phyloP scores from a whole-genome alignment of 1,284 basidiomycete genomes.

The Vanrija sp. region DNA sequence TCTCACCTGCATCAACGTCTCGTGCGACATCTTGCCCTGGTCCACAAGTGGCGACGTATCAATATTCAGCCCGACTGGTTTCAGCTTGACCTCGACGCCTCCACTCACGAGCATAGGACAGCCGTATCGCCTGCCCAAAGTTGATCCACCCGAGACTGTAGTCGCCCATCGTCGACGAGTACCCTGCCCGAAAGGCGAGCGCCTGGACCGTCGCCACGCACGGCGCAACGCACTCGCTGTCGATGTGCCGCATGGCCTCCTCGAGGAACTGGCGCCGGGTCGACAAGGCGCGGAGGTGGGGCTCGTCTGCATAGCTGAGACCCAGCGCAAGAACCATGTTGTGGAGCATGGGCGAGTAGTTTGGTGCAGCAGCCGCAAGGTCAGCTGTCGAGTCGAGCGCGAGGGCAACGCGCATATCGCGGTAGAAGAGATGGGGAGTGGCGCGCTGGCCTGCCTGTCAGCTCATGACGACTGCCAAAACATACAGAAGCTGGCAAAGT shows the following conservation, averaged over 20 bases:
- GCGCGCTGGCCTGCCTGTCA: conserved; percentile 8
- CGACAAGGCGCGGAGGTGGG: conserved; percentile 51
- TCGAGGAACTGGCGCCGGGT: conserved; percentile 55
- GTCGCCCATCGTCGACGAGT: conserved; percentile 53
- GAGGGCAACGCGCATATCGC: conserved; percentile 16
- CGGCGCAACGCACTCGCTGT: conserved; percentile 58
- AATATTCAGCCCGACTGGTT: conserved; percentile 27
- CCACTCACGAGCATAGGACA: conserved; percentile 24
- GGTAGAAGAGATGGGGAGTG: conserved; percentile 18
- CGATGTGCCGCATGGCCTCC: conserved; percentile 57
- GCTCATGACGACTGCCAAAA: background rate
- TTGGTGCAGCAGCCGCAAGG: conserved; percentile 47
- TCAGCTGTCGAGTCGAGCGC: conserved; percentile 40
- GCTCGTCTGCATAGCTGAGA: conserved; percentile 59
- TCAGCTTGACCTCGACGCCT: no score
- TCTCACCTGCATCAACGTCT: background rate
- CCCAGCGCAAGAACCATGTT: conserved; percentile 62
- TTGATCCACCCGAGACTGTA: conserved; percentile 30
- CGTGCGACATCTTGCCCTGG: conserved; percentile 17
- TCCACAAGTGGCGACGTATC: conserved; percentile 18
- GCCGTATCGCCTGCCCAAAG: conserved; percentile 22
- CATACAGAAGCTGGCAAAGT: conserved; percentile 26
- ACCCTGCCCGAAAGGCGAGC: conserved; percentile 58
- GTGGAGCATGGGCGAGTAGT: conserved; percentile 69
- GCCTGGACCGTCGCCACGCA: conserved; percentile 60